A percentile compares a stretch with the other conserved stretches of the same genome.
Conservation (phyloP, 805 yeast species). For the Metschnikowia lochheadii region DNA sequence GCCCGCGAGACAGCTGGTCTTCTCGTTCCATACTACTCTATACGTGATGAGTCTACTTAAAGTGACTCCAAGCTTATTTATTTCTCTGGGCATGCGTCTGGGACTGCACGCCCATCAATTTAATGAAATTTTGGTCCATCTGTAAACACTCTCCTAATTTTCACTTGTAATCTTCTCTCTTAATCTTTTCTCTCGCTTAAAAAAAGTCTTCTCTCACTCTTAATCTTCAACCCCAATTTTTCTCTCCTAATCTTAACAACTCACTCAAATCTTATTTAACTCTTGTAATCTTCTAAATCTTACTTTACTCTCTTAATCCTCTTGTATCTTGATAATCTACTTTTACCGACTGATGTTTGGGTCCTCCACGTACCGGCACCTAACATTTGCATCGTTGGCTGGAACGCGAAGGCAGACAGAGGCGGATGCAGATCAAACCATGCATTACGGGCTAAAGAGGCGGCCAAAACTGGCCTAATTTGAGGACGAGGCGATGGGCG, state of each 20-base stretch:
- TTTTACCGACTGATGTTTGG: too few relatives aligned
- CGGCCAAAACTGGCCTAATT: neutral
- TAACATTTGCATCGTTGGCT: neutral
- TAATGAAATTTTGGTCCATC: neutral
- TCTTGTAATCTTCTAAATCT: too few relatives aligned
- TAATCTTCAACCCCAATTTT: too few relatives aligned
- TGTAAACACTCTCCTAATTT: too few relatives aligned
- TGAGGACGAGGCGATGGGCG: conserved; percentile 2
- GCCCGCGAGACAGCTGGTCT: conserved; percentile 1
- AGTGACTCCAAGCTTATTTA: neutral
- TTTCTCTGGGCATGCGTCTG: neutral
- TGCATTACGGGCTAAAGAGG: neutral
- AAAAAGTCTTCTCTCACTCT: too few relatives aligned
- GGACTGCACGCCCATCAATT: neutral
- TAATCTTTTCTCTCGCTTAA: too few relatives aligned
- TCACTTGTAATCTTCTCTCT: too few relatives aligned
- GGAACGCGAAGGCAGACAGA: neutral
- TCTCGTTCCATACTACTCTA: neutral
- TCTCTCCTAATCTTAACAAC: too few relatives aligned
- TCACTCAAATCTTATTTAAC: too few relatives aligned
- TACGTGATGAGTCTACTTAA: neutral
- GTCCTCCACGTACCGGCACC: too few relatives aligned
- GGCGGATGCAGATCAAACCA: neutral
- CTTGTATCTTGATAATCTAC: neutral
- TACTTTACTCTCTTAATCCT: too few relatives aligned